phyloP scores from a whole-genome alignment of 306 rosid species.

The Castanospermum australe region DNA sequence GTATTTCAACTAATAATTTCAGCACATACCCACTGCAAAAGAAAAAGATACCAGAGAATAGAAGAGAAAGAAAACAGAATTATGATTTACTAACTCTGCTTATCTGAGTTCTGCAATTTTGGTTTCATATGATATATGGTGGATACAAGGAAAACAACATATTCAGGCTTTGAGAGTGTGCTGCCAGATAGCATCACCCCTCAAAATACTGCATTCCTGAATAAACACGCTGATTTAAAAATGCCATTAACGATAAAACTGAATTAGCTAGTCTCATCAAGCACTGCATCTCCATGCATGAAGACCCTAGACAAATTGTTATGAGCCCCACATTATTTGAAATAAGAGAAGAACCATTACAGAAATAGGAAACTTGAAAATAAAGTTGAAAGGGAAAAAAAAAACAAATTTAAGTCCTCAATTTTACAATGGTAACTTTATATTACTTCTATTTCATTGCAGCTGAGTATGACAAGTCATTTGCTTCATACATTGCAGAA shows the following conservation, averaged over 20 bases:
- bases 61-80: constrained; percentile 1
- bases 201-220: constrained; percentile 91
- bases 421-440: background rate
- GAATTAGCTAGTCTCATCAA: constrained; percentile 68
- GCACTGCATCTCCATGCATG: constrained; percentile 97
- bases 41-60: background rate
- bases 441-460: background rate
- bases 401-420: background rate
- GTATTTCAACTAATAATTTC: background rate
- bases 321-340: background rate
- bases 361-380: background rate
- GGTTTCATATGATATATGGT: constrained; percentile 40
- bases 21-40: background rate
- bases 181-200: constrained; percentile 92
- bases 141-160: constrained; percentile 55
- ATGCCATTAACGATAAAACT: background rate
- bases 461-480: background rate
- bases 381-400: background rate
- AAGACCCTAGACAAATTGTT: constrained; percentile 55
- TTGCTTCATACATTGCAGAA: background rate
- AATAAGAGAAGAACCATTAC: background rate
- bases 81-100: constrained; percentile 29
- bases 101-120: constrained; percentile 48
- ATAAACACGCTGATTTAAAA: background rate
- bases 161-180: constrained; percentile 66